Conservation (phyloP, 2,329 filamentous ascomycete species). For the Chlorencoelia australis region DNA sequence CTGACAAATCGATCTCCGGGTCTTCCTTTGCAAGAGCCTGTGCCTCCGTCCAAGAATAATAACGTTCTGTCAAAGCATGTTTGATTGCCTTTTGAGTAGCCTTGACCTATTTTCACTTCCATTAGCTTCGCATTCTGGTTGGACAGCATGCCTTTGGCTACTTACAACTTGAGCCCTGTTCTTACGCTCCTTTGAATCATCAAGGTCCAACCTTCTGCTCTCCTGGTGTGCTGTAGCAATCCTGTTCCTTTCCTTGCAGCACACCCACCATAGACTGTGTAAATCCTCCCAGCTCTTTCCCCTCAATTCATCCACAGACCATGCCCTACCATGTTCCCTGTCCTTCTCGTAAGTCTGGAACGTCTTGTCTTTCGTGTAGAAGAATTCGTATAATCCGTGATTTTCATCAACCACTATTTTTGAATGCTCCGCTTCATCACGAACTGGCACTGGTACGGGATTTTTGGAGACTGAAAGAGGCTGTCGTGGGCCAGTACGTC, state of each 20-base stretch:
- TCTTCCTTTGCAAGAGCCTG: conserved; percentile 54
- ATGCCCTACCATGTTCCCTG: conserved; percentile 64
- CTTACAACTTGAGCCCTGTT: conserved; percentile 57
- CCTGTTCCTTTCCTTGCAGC: conserved; percentile 81
- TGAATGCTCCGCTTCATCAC: conserved; percentile 45
- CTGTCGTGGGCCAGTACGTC: conserved; percentile 64
- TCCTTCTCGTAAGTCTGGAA: conserved; percentile 65
- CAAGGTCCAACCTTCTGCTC: conserved; percentile 54
- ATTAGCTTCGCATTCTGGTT: too few relatives aligned
- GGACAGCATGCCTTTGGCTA: too few relatives aligned
- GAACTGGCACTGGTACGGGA: conserved; percentile 62
- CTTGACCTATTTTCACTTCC: conserved; percentile 45
- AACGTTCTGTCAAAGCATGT: conserved; percentile 76
- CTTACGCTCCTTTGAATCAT: conserved; percentile 59
- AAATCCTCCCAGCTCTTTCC: conserved; percentile 90
- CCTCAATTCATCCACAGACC: conserved; percentile 77
- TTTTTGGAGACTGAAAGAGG: conserved; percentile 64
- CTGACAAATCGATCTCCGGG: conserved; percentile 47
- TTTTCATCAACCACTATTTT: conserved; percentile 50
- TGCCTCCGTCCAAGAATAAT: conserved; percentile 79
- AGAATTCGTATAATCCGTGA: conserved; percentile 92
- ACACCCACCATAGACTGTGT: conserved; percentile 89
- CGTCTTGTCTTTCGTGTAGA: conserved; percentile 59
- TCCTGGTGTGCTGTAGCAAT: conserved; percentile 70
- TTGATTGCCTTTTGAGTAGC: conserved; percentile 75